A percentile compares a stretch with the other conserved stretches of the same genome.
Conservation (phyloP, 164 flowering plant genomes). For the Buxus sempervirens region DNA sequence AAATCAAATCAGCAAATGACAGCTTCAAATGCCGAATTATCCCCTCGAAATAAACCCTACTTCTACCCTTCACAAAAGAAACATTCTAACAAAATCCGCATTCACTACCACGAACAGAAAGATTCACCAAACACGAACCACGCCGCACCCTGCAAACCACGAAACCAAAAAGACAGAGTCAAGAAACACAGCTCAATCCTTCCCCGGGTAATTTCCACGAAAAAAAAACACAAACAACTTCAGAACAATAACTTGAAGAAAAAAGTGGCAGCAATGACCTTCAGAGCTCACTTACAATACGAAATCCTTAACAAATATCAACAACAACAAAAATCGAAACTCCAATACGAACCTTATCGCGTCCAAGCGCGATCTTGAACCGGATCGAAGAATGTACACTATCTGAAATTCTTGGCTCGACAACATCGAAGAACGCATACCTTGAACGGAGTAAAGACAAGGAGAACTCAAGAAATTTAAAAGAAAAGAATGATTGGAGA, state of each 20-base stretch:
- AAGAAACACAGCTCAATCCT: neutral
- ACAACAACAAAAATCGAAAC: neutral
- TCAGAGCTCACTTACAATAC: neutral
- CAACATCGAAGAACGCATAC: neutral
- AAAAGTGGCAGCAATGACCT: neutral
- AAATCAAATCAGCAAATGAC: neutral
- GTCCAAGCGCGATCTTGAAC: neutral
- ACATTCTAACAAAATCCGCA: neutral
- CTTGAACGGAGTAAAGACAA: too few species aligned
- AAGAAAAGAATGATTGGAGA: conserved; percentile 6
- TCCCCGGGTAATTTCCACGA: too few species aligned
- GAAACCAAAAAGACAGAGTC: neutral
- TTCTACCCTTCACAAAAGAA: neutral
- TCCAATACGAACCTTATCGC: neutral
- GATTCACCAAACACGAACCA: neutral
- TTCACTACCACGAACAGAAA: neutral
- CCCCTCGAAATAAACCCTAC: neutral
- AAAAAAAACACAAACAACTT: too few species aligned
- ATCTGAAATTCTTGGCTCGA: neutral
- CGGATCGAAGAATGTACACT: neutral
- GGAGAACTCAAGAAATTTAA: neutral
- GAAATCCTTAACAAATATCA: neutral
- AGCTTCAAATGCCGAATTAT: neutral
- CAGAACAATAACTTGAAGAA: too few species aligned
- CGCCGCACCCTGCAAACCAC: neutral